Evolutionary conservation across 2,329 filamentous ascomycete species (phyloP).

Genomic region (Nothopassalora personata): DNA sequence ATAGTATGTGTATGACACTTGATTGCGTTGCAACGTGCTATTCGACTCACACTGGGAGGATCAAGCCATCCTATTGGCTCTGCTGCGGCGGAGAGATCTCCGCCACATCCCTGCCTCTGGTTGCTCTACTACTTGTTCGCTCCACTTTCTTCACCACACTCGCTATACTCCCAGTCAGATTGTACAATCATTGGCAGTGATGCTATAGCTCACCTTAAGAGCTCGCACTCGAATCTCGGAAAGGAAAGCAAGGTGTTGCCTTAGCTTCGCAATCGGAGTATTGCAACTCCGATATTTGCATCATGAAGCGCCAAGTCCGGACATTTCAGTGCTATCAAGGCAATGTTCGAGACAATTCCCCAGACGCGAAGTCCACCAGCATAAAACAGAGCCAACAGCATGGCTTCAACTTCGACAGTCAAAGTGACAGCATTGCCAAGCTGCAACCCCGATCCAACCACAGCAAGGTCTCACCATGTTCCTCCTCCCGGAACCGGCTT

Average conservation of each 20-base stretch:
- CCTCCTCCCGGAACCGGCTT: constrained; percentile 42
- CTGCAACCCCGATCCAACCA: constrained; percentile 14
- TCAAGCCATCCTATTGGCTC: too few relatives aligned
- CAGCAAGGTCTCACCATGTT: constrained; percentile 37
- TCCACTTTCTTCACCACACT: too few relatives aligned
- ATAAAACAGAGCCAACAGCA: background rate
- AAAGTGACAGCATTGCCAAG: background rate
- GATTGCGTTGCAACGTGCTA: too few relatives aligned
- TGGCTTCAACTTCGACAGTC: background rate
- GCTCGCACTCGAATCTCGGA: background rate
- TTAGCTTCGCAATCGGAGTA: background rate
- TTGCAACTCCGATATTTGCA: background rate
- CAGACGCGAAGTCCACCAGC: background rate
- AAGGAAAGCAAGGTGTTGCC: background rate
- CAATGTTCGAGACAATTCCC: background rate
- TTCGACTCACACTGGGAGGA: too few relatives aligned
- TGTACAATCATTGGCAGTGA: too few relatives aligned
- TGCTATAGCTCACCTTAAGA: background rate
- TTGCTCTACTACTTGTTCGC: too few relatives aligned
- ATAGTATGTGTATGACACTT: background rate
- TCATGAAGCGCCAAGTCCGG: background rate
- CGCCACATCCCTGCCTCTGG: too few relatives aligned
- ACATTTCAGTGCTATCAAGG: background rate
- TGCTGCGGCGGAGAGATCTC: too few relatives aligned
- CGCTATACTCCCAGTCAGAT: too few relatives aligned